A percentile compares a stretch with the other conserved stretches of the same genome.
Evolutionary conservation across 2,329 filamentous ascomycete genomes (phyloP).

Genomic region (Gaeumannomyces sp.): DNA sequence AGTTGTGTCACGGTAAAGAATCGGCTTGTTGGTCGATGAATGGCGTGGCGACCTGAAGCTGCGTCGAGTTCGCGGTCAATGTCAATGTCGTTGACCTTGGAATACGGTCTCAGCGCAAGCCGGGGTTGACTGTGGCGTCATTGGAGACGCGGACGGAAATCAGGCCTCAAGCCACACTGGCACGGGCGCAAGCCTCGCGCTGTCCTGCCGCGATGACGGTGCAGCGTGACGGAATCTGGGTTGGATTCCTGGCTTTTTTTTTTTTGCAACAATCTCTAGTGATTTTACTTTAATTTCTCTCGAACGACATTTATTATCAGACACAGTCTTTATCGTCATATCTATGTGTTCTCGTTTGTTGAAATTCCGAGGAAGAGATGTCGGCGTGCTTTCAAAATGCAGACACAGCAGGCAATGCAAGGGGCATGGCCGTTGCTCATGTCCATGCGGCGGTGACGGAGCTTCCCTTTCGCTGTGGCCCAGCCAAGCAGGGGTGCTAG

Average conservation of each 20-base stretch:
- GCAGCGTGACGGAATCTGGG: too few relatives aligned
- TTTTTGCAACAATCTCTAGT: too few relatives aligned
- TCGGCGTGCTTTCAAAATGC: background rate
- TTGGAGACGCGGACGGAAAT: background rate
- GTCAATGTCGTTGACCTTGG: slow-evolving; percentile 4
- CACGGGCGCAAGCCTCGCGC: background rate
- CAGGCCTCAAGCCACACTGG: background rate
- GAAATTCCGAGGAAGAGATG: background rate
- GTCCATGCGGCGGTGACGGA: background rate
- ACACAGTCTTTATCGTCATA: too few relatives aligned
- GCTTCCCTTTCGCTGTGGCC: background rate
- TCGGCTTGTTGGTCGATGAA: slow-evolving; percentile 11
- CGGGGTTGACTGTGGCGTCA: slow-evolving; percentile 6
- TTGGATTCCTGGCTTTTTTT: too few relatives aligned
- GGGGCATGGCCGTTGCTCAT: too few relatives aligned
- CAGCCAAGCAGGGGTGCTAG: background rate
- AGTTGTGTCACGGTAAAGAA: background rate
- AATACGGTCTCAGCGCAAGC: slow-evolving; percentile 3
- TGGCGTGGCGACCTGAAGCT: slow-evolving; percentile 9
- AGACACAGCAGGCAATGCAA: background rate
- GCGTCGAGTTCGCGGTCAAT: slow-evolving; percentile 3
- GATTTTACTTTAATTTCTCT: too few relatives aligned
- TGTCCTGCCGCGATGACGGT: too few relatives aligned
- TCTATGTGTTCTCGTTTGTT: too few relatives aligned
- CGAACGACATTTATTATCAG: too few relatives aligned